Evolutionary conservation across 2,329 filamentous ascomycete genomes (phyloP).

Genomic region (Coniochaeta hoffmannii): DNA sequence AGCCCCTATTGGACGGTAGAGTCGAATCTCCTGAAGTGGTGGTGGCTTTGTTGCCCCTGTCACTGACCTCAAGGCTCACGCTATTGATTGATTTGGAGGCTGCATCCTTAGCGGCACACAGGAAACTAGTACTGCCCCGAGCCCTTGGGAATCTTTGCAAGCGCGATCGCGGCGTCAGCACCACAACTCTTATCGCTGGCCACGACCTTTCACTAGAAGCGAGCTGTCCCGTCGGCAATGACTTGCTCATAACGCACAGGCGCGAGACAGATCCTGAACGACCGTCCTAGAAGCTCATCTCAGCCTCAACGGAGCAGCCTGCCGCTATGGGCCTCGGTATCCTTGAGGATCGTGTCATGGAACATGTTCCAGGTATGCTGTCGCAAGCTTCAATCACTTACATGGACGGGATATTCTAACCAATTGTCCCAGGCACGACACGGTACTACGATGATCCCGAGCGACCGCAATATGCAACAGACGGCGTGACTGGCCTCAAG

Average conservation of each 20-base stretch:
- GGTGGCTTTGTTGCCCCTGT: background rate
- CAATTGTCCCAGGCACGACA: slow-evolving; percentile 42
- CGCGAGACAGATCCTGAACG: no score
- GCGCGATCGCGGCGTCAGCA: background rate
- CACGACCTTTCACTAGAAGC: background rate
- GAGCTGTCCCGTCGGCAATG: background rate
- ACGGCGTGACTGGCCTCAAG: slow-evolving; percentile 50
- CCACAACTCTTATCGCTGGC: background rate
- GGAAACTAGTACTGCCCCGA: background rate
- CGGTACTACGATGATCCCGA: slow-evolving; percentile 56
- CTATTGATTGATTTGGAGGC: background rate
- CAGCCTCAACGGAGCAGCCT: background rate
- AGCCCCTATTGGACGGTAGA: background rate
- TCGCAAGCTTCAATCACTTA: background rate
- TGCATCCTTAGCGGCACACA: background rate
- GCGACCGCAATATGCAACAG: slow-evolving; percentile 33
- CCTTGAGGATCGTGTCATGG: slow-evolving; percentile 57
- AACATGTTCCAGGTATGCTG: slow-evolving; percentile 65
- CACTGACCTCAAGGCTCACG: background rate
- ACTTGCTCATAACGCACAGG: background rate
- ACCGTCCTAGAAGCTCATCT: no score
- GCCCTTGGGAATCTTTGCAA: background rate
- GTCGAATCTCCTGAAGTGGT: background rate
- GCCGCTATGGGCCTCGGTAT: slow-evolving; percentile 62
- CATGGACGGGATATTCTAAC: background rate